Evolutionary conservation across 2,329 filamentous ascomycete genomes (phyloP), one percentile per base, ranked within the genome.

Genomic region (Fusarium floridanum): DNA sequence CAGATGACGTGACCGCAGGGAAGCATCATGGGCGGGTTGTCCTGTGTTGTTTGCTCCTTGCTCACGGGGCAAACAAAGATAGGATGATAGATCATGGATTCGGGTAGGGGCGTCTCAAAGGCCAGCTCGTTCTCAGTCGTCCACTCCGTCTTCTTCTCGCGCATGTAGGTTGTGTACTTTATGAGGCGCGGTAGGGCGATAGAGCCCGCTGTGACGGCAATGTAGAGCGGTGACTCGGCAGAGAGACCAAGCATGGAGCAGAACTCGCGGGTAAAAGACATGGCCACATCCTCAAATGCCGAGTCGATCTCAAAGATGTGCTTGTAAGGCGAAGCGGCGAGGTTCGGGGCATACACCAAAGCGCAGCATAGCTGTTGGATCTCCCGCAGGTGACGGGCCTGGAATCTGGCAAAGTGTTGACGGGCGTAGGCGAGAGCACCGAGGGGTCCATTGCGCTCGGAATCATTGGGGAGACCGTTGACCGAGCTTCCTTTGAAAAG

Each of bases 51-150:
- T 83, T 99, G 97, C 81, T 98, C 97, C 82, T 98, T 98, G 78
- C 93, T 95, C 6, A 99, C 97, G 0, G 97, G 97, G 80, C 97
- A 99, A 48, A 99, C 97, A 81, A 99, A 99, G 80, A 99, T 98
- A 66, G 94, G 94, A 83, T 99, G 97, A 86, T 97, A 99, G 59
- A 92, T 86, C 88, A 91, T 91, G 74, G 86, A 88, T 60, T 83
- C 80, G 1, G 90, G 89, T 2, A 92, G 83, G 3, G 90, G 88
- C 2, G 90, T 91, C 78, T 94, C 88, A 80, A 95, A 97, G 0
- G 96, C 95, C 20, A 99, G 86, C 82, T 99, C 97, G 79, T 97
- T 92, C 70, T 93, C 90, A 6, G 94, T 95, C 1, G 95, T 98
- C 97, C 97, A 99, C 83, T 97, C 95, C 0, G 96, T 97, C 72